These are phyloP conservation scores for Nematocida ironsii DNA, from an alignment of 371 early-diverging fungal species.

Conservation along the genomic window DNA sequence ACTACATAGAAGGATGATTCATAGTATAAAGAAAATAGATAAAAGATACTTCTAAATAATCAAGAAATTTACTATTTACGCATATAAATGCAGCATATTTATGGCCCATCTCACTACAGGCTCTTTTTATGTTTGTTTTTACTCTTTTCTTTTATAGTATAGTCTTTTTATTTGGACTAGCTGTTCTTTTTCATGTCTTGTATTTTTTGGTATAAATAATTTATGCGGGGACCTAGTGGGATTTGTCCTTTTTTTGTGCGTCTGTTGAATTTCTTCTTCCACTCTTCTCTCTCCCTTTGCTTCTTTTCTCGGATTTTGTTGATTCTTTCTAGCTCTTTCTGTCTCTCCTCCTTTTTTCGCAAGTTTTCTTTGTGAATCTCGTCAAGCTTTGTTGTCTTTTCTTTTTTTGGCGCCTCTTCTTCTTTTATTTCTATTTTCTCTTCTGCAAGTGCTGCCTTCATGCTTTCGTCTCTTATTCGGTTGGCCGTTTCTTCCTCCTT, in stretches of 20 bases:
- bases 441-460: not conserved
- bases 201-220: conserved; percentile 41
- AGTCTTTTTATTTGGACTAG: not conserved
- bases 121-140: too few species aligned
- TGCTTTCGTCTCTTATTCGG: not conserved
- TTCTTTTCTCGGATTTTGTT: conserved; percentile 31
- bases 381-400: conserved; percentile 17
- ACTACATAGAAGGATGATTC: too few species aligned
- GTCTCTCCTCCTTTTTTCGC: conserved; percentile 14
- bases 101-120: too few species aligned
- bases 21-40: too few species aligned
- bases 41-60: too few species aligned
- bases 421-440: not conserved
- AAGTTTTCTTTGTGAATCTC: conserved; percentile 38
- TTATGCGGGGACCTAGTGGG: conserved; percentile 44
- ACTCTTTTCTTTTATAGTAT: too few species aligned
- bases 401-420: not conserved
- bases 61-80: too few species aligned
- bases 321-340: conserved; percentile 6
- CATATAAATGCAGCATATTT: too few species aligned
- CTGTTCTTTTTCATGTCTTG: conserved; percentile 5
- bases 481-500: conserved; percentile 5
- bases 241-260: conserved; percentile 57
- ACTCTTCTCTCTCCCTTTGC: conserved; percentile 20
- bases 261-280: conserved; percentile 42